These are phyloP conservation scores for Lathyrus aphaca DNA, from an alignment of 306 rosid species.

Conservation along the genomic window DNA sequence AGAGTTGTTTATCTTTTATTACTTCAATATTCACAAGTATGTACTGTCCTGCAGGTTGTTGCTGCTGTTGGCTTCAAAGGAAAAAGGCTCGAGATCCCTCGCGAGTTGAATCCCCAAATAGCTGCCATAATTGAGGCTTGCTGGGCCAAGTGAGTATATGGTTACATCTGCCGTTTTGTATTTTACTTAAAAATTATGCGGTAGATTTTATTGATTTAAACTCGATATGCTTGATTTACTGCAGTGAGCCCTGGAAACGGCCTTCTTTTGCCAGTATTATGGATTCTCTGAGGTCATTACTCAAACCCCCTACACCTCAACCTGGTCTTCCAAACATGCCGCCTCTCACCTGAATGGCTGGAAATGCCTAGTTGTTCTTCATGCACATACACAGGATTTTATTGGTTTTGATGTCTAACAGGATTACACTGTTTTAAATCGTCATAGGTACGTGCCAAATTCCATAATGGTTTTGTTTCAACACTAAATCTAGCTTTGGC, in stretches of 20 bases:
- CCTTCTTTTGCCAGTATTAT: conserved; percentile 87
- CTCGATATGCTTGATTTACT: conserved; percentile 35
- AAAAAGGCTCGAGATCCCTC: conserved; percentile 91
- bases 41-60: conserved; percentile 65
- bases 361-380: conserved; percentile 45
- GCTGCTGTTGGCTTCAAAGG: conserved; percentile 95
- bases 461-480: conserved; percentile 24
- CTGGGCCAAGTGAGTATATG: conserved; percentile 90
- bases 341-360: conserved; percentile 58
- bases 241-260: conserved; percentile 97
- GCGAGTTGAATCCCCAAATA: conserved; percentile 71
- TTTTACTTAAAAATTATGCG: conserved; percentile 5
- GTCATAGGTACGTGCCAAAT: conserved; percentile 55
- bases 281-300: conserved; percentile 85
- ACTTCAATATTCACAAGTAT: conserved; percentile 27
- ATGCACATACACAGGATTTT: conserved; percentile 70
- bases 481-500: conserved; percentile 24
- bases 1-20: conserved; percentile 16
- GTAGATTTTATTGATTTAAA: conserved; percentile 26
- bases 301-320: conserved; percentile 71
- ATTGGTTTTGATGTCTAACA: conserved; percentile 57
- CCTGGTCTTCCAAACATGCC: conserved; percentile 64
- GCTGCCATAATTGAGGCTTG: conserved; percentile 87
- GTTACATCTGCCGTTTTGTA: conserved; percentile 11
- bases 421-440: conserved; percentile 47